Base-by-base conservation (phyloP, 768 basidiomycete species). In the Calvatia gigantea region DNA sequence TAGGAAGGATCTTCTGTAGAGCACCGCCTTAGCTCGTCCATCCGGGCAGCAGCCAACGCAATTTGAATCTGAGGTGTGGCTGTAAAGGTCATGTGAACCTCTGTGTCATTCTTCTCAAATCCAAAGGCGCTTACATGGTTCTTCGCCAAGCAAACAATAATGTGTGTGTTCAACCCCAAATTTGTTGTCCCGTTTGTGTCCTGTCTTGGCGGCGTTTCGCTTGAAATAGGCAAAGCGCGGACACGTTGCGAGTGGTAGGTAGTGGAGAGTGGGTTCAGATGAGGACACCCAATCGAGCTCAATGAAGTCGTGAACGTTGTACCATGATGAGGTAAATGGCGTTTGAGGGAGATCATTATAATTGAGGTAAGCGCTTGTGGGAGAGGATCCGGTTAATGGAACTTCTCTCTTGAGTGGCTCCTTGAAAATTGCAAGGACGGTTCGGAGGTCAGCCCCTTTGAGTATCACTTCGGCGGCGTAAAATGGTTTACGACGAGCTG, bases 161-260 rank as follows among this genome's bases (percentile, higher is more conserved):
- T 98, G 95, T 2, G 91, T 87, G 39, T 82, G 71, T 68, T 98
- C 95, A 29, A 79, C 73, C 1, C 94, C 95, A 65, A 98, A 98
- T 69, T 94, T 96, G 62, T 80, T 87, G 33, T 69, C 70, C 56
- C 78, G 76, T 3, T 69, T 66, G 27, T 75, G 71, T 37, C 71
- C 73, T 9, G 70, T 69, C 11, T 72, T 63, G n/a, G 74, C 72
- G 3, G 76, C 72, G 52, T 81, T 78, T 37, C 80, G 80, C 65
- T 85, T 89, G 66, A 88, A 89, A 71, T 89, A 95, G 6, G 84
- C 86, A 65, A 97, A 85, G 25, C 85, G 84, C 17, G 94, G 94
- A 63, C 89, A 92, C 7, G 80, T 79, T n/a, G 81, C 85, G 7
- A 88, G 73, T 25, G 86, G 87, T 6, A 92, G 72, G 15, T 94